Evolutionary conservation across 768 basidiomycete genomes (phyloP).

Genomic region (Guyanaporus albipodus): DNA sequence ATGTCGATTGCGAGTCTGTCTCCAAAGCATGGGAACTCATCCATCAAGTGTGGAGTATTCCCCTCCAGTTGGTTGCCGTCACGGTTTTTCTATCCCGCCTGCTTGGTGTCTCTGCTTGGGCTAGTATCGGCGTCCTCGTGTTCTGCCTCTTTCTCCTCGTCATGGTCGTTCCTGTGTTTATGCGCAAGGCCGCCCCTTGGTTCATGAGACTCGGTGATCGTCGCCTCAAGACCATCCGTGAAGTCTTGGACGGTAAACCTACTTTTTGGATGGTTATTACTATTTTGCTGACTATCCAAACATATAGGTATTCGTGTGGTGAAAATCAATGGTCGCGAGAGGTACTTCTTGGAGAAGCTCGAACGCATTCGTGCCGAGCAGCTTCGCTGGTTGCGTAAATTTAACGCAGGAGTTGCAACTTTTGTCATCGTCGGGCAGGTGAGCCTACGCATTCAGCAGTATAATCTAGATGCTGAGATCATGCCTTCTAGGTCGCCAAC

Average conservation of each 20-base stretch:
- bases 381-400: conserved; percentile 23
- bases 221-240: conserved; percentile 28
- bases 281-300: neutral
- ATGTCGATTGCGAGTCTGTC: conserved; percentile 29
- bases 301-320: conserved; percentile 23
- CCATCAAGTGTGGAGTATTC: conserved; percentile 29
- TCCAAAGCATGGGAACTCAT: conserved; percentile 28
- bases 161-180: conserved; percentile 31
- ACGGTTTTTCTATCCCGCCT: conserved; percentile 23
- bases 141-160: conserved; percentile 24
- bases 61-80: conserved; percentile 22
- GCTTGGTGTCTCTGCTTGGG: conserved; percentile 29
- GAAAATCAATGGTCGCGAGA: conserved; percentile 28
- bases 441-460: neutral
- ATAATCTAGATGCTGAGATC: conserved; percentile 1
- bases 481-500: conserved; percentile 17
- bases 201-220: conserved; percentile 28
- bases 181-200: conserved; percentile 29
- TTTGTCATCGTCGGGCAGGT: conserved; percentile 28
- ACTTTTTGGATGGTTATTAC: neutral
- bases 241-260: conserved; percentile 24
- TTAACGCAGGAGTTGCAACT: conserved; percentile 21
- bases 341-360: conserved; percentile 20
- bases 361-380: conserved; percentile 23
- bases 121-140: conserved; percentile 26